Conservation (phyloP, 2,329 filamentous ascomycete genomes). For the Hypoxylon sp. region DNA sequence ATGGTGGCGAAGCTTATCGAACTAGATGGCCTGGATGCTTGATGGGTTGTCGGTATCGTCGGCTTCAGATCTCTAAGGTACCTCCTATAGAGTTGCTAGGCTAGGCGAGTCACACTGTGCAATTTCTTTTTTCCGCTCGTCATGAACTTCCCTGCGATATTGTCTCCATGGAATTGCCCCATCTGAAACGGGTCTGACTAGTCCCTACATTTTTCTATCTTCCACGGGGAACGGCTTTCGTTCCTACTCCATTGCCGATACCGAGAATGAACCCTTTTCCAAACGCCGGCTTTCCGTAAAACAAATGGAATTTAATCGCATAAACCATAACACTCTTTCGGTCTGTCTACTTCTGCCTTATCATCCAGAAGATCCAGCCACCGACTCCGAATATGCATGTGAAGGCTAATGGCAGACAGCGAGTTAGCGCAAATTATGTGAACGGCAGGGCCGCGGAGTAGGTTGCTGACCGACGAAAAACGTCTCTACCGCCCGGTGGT, state of each 20-base stretch:
- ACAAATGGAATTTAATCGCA: not conserved
- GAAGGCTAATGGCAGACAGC: conserved; percentile 13
- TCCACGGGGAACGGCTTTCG: no score
- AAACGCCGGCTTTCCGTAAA: conserved; percentile 11
- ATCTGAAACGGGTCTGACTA: not conserved
- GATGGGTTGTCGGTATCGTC: conserved; percentile 14
- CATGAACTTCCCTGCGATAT: not conserved
- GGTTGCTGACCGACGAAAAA: conserved; percentile 37
- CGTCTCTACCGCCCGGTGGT: conserved; percentile 43
- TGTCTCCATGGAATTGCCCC: not conserved
- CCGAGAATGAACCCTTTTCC: not conserved
- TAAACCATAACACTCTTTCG: not conserved
- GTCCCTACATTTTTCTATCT: no score
- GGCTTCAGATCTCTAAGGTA: not conserved
- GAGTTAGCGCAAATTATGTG: not conserved
- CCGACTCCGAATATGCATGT: conserved; percentile 44
- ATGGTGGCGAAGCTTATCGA: conserved; percentile 86
- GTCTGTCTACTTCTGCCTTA: conserved; percentile 37
- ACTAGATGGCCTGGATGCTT: conserved; percentile 85
- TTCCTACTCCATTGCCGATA: not conserved
- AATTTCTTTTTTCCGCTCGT: not conserved
- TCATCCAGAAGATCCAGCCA: conserved; percentile 45
- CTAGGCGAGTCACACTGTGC: not conserved
- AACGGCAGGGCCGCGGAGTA: not conserved
- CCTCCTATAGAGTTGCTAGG: no score